Evolutionary conservation across 805 yeast genomes (phyloP), one percentile per base, ranked within the genome.

Genomic region (Ogataea pini): DNA sequence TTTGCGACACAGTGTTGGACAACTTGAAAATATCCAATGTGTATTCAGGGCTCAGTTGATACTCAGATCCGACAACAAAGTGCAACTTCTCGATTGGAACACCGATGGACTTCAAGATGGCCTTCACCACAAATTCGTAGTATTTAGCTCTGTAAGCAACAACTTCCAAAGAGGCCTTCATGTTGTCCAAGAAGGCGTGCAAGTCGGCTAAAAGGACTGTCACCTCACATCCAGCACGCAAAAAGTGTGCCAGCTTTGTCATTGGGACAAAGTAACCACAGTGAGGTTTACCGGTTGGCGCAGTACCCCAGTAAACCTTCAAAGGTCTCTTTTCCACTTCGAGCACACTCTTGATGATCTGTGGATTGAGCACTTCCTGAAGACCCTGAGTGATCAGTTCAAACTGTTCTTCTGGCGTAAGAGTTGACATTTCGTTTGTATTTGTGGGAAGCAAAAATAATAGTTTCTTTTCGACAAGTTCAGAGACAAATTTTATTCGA

Each of bases 201-300:
- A 94, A 75, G 65, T 94, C 99, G 13, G 99, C 99, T 57, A 94
- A 69, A 50, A 94, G 76, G 6, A 94, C 94, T 1, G 83, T 89
- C 36, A 94, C 96, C 64, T 89, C 94, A 73, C 96, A 89, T 10
- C 98, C 99, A 14, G 99, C 99, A 62, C 83, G 85, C 68, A 94
- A 78, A 68, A 92, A 89, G 67, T 94, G 91, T 1, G 98, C 98
- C 59, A 94, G 72, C 69, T 94, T 92, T 52, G 95, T 86, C 98
- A 94, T 92, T 45, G 98, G 94, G 32, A 94, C 99, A 64, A 94
- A 89, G 78, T 94, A 94, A 44, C 98, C 99, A 74, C 97, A 91
- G 72, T 94, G 99, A 38, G 98, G 97, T 71, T 82, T 88, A 45
- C 99, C 99, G 4, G 99, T 94, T 51, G 99, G 98, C 7, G 99